Evolutionary conservation across 371 early-diverging fungal species (phyloP), one percentile per base, ranked within the genome.

Genomic region (Parasitella parasitica): DNA sequence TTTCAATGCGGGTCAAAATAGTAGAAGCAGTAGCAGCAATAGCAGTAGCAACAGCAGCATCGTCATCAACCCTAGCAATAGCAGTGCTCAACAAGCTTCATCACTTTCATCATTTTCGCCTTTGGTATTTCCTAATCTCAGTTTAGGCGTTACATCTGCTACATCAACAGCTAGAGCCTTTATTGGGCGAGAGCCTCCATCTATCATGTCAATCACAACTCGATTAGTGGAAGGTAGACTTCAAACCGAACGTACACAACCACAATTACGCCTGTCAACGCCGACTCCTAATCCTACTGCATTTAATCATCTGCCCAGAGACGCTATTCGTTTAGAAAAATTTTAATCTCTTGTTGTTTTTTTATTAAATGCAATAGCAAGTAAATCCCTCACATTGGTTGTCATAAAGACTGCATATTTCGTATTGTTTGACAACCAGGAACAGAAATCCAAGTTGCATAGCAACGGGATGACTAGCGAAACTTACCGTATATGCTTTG

Each of bases 251-350:
- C 57, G 58, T 16, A 28, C 34, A 15, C 54, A 54, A 20, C 66
- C 66, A n/a, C 51, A 37, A 37, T 12, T 59, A 18, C 59, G 55
- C 7, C 32, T 72, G 6, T 39, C 59, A 13, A 35, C 63, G 24
- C 57, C 71, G 18, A 57, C 60, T 26, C 66, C 73, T 3, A 49
- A 34, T 22, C 65, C 72, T 15, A 66, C 57, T n/a, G 62, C 66
- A 2, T 72, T 72, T 34, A 60, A 70, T 41, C 76, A 64, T 41
- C 27, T 73, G 36, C 74, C 77, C 54, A 55, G 67, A 59, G 74
- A 73, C 37, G 77, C 77, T 2, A 56, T 77, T 26, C 71, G 72
- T 15, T 39, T 77, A 18, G 70, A 73, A 57, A 41, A 67, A 24
- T 77, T 77, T 48, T 77, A 55, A 61, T 43, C 18, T 32, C 11